These are phyloP conservation scores for Urostyla sp. DNA, from an alignment of 73 alveolate genomes.

Conservation along the genomic window DNA sequence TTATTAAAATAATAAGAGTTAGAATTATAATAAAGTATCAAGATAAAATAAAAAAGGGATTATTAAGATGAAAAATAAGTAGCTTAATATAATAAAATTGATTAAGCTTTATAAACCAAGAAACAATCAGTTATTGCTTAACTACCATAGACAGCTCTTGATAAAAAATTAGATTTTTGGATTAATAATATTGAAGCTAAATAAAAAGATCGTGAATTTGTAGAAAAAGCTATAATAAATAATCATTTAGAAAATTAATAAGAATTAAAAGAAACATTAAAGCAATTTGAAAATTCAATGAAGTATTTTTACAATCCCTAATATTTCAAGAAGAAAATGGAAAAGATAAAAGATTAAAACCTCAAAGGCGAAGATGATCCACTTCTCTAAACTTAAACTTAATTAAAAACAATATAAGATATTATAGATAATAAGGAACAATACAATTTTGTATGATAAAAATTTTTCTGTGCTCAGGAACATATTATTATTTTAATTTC, in stretches of 20 bases:
- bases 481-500: no score
- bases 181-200: slow-evolving; percentile 2
- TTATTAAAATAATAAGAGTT: not conserved
- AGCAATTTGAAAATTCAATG: slow-evolving; percentile 29
- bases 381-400: no score
- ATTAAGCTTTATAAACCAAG: not conserved
- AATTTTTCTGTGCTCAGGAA: no score
- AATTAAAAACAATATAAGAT: no score
- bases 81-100: not conserved
- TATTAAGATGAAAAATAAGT: slow-evolving; percentile 5
- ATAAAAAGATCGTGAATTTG: not conserved
- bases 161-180: slow-evolving; percentile 6
- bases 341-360: no score
- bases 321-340: slow-evolving; percentile 15
- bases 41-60: not conserved
- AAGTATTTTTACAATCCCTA: slow-evolving; percentile 31
- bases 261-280: slow-evolving; percentile 18
- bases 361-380: no score
- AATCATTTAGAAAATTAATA: slow-evolving; percentile 7
- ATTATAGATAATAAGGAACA: no score
- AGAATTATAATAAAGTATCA: not conserved
- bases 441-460: no score
- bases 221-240: not conserved
- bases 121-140: not conserved
- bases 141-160: no score